Percentiles rank a stretch among this genome's conserved stretches.
These are phyloP conservation scores for Wallacemonas sp. DNA, from an alignment of 208 protist species.

Conservation along the genomic window DNA sequence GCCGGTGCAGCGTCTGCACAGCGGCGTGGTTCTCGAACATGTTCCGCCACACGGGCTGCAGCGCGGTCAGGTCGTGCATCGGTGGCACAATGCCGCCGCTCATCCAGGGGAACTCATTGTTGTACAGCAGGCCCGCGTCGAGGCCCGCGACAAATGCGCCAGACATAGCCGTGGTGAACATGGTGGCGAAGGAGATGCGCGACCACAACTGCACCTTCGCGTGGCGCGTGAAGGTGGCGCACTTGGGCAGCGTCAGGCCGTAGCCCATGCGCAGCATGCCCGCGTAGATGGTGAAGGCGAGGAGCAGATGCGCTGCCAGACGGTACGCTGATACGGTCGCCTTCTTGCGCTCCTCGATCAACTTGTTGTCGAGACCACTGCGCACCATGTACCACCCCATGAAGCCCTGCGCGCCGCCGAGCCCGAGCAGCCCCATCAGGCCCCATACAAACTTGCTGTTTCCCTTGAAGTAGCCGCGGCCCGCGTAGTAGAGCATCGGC, in stretches of 20 bases:
- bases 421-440: conserved; percentile 55
- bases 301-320: conserved; percentile 93
- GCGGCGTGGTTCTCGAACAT: conserved; percentile 83
- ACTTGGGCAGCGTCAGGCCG: conserved; percentile 56
- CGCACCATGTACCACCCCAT: conserved; percentile 99
- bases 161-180: conserved; percentile 83
- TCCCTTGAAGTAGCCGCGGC: conserved; percentile 57
- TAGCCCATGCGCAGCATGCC: conserved; percentile 83
- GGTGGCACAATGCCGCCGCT: conserved; percentile 79
- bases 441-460: conserved; percentile 47
- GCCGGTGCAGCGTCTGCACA: conserved; percentile 77
- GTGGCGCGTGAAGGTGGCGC: conserved; percentile 42
- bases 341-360: conserved; percentile 75
- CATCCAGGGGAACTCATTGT: conserved; percentile 91
- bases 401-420: conserved; percentile 88
- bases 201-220: conserved; percentile 49
- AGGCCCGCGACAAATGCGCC: conserved; percentile 92
- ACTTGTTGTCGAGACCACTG: conserved; percentile 91
- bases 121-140: conserved; percentile 90
- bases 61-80: conserved; percentile 57
- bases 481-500: conserved; percentile 90
- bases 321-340: conserved; percentile 88
- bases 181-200: conserved; percentile 56
- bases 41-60: conserved; percentile 82
- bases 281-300: conserved; percentile 95